These are phyloP conservation scores for Fusarium tricinctum DNA, from an alignment of 2,329 filamentous ascomycete species.

Conservation along the genomic window DNA sequence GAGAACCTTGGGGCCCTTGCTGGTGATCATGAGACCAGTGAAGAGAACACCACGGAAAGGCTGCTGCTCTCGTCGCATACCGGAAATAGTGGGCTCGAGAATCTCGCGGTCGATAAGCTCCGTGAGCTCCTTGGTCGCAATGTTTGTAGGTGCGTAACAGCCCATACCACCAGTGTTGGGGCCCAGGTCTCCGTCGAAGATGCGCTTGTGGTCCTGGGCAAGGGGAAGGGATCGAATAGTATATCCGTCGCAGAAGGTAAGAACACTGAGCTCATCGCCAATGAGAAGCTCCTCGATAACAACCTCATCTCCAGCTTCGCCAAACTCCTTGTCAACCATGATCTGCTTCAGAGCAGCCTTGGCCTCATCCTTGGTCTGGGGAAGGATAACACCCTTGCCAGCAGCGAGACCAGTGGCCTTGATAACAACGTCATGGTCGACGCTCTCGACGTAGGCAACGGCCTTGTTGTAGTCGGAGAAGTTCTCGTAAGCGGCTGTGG, in stretches of 20 bases:
- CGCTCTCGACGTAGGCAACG: conserved; percentile 77
- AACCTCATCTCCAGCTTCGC: conserved; percentile 87
- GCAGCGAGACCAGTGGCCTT: conserved; percentile 94
- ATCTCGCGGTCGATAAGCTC: conserved; percentile 84
- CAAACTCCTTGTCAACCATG: conserved; percentile 91
- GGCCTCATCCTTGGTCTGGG: conserved; percentile 84
- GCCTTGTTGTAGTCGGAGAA: conserved; percentile 84
- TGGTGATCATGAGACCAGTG: conserved; percentile 94
- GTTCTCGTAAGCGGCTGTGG: conserved; percentile 91
- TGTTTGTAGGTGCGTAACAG: conserved; percentile 91
- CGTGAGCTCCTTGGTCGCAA: conserved; percentile 81
- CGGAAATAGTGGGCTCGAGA: conserved; percentile 89
- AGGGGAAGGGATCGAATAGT: conserved; percentile 86
- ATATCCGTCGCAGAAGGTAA: conserved; percentile 92
- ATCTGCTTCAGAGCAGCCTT: conserved; percentile 86
- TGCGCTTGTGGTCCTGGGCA: conserved; percentile 96
- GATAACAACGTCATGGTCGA: conserved; percentile 85
- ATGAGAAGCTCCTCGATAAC: conserved; percentile 95
- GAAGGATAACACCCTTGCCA: conserved; percentile 95
- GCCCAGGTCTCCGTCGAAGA: conserved; percentile 89
- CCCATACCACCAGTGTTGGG: conserved; percentile 99
- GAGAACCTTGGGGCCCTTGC: conserved; percentile 80
- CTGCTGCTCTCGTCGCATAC: conserved; percentile 85
- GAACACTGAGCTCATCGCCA: conserved; percentile 91
- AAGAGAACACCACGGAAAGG: conserved; percentile 83